Evolutionary conservation across 108 stramenopile species (phyloP), one percentile per base, ranked within the genome.

Genomic region (Thalassiosira profunda): DNA sequence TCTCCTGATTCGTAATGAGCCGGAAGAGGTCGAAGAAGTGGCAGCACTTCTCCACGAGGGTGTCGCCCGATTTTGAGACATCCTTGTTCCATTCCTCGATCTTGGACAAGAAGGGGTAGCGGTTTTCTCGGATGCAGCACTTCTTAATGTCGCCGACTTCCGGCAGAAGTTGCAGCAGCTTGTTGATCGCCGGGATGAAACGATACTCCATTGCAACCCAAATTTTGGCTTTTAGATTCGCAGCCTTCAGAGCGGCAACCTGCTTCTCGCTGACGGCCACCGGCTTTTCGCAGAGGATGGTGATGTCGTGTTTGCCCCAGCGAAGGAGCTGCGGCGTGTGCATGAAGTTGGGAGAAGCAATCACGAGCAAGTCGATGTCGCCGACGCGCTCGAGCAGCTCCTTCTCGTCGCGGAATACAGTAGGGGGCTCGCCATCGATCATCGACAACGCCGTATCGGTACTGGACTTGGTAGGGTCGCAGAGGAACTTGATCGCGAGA

Each of bases 201-300:
- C 92, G 69, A 67, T 93, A 93, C 58, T 93, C 92, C 92, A 93
- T 93, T n/a, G 89, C 92, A 21, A 89, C 79, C 92, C 92, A 93
- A 42, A 93, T 63, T 25, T 74, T 73, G 5, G 92, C 92, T 9
- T 63, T 74, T 53, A 84, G 81, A 11, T 74, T 64, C 1, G 82
- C 63, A 30, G 71, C 63, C 36, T 73, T 72, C 45, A 93, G 63
- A 14, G 59, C 63, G 23, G 79, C 72, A 8, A 86, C 71, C 45
- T 93, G 91, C 57, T 86, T 71, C 53, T 76, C 70, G n/a, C 83
- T 88, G 2, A 93, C 84, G 0, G 92, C 87, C 7, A 89, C 86
- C 8, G 92, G 92, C 49, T 93, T 93, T 46, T 93, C 92, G 31
- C 71, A 72, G 12, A 93, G 75, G 54, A 93, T 93, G 37, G 78